Percentiles rank a stretch among this genome's conserved stretches.
These are phyloP conservation scores for Talaromyces funiculosus DNA, from an alignment of 2,329 filamentous ascomycete genomes.

Conservation along the genomic window DNA sequence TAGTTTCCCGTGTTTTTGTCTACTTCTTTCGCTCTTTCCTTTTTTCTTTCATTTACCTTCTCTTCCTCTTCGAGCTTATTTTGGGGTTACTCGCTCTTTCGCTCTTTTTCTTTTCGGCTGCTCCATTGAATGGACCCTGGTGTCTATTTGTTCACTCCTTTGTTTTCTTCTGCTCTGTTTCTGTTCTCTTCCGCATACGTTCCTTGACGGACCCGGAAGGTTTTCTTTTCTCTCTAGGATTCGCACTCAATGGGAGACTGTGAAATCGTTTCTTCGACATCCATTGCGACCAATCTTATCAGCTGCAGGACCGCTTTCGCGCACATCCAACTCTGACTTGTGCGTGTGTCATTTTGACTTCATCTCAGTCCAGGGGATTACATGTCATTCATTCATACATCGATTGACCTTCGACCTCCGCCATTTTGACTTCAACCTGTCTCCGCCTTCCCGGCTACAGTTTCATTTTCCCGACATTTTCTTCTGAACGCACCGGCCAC, in stretches of 20 bases:
- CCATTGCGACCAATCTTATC: neutral
- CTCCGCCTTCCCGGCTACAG: neutral
- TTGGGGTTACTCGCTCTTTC: constrained; percentile 22
- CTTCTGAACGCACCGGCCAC: constrained; percentile 2
- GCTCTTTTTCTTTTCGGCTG: constrained; percentile 16
- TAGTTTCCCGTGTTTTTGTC: neutral
- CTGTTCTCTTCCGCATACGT: constrained; percentile 7
- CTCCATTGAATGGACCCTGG: constrained; percentile 2
- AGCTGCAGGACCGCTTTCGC: neutral
- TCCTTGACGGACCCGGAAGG: constrained; percentile 9
- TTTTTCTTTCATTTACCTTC: neutral
- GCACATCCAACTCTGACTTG: neutral
- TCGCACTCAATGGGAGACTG: neutral
- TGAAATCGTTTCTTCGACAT: neutral
- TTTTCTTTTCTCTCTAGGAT: neutral
- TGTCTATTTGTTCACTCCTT: constrained; percentile 8
- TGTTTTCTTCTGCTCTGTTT: constrained; percentile 15
- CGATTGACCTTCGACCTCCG: neutral
- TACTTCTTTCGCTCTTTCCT: constrained; percentile 15
- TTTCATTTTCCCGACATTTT: neutral
- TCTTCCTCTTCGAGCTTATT: constrained; percentile 23
- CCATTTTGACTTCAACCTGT: neutral
- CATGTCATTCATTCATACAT: neutral
- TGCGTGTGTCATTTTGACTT: neutral
- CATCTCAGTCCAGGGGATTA: neutral